Evolutionary conservation across 495 filamentous ascomycete genomes (phyloP).

Genomic region (Penicillium roqueforti): DNA sequence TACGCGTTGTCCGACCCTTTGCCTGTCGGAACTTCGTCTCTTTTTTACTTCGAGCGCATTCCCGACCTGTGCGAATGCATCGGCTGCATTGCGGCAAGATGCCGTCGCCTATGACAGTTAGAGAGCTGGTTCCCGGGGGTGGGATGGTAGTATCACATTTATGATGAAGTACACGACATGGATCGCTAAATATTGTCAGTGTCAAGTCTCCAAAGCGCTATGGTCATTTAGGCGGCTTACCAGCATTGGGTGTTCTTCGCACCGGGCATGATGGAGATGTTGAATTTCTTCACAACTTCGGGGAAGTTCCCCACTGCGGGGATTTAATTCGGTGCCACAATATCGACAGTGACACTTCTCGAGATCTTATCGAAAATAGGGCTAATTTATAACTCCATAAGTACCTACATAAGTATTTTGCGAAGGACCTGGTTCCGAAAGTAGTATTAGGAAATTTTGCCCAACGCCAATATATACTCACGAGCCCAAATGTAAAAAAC

Average conservation of each 20-base stretch:
- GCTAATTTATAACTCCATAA: no score
- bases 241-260: neutral
- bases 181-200: conserved; percentile 13
- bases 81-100: conserved; percentile 21
- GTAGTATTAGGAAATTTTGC: no score
- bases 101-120: conserved; percentile 17
- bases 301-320: neutral
- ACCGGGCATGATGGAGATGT: neutral
- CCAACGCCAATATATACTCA: no score
- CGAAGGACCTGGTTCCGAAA: no score
- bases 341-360: no score
- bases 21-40: conserved; percentile 18
- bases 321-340: neutral
- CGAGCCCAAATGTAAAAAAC: no score
- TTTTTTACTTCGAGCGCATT: conserved; percentile 14
- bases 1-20: conserved; percentile 11
- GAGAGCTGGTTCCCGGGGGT: neutral
- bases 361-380: no score
- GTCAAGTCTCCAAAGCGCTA: neutral
- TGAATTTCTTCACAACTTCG: neutral
- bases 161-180: conserved; percentile 23
- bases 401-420: no score
- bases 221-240: neutral
- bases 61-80: conserved; percentile 18
- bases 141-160: conserved; percentile 17